Evolutionary conservation across 2,329 filamentous ascomycete species (phyloP), one percentile per base, ranked within the genome.

Genomic region (Alternaria triticina): DNA sequence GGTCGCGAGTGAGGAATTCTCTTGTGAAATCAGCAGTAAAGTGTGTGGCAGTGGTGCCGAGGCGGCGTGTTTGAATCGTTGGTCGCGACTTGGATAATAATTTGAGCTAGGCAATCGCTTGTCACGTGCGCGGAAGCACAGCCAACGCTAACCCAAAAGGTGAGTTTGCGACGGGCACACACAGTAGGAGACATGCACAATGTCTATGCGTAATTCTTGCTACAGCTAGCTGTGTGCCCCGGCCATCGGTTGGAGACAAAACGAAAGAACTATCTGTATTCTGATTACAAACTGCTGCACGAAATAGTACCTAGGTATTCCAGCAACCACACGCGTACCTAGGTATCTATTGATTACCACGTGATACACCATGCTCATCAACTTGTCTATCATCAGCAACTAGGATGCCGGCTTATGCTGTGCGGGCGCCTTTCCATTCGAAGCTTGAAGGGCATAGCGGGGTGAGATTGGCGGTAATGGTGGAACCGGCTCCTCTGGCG

Each of bases 381-480:
- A 10, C 40, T 43, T 6, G 28, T 47, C 5, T 15, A n/a, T 20
- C 47, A 4, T 6, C 46, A 10, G n/a, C 4, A 15, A 12, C 58
- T 8, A 58, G 23, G 33, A 33, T 9, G 22, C 27, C n/a, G 27
- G 20, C 15, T 50, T 44, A 22, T 44, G 12, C 15, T 52, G 47
- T 17, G 52, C 33, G 1, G 68, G 50, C 15, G 64, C 56, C 30
- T 72, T 73, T 3, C 70, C 72, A 20, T 72, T 74, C 3, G 64
- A 46, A 17, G 61, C 57, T 12, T 68, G 57, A 3, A 70, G 28
- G 20, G 67, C 68, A 50, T 57, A 43, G 17, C 51, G 62, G 15
- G 67, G 70, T 22, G 73, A 72, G 17, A 74, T 68, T 40, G 69
- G 71, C 7, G 75, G 73, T 36, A 74, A 51, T 12, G 74, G 74